Percentiles rank a stretch among this genome's conserved stretches.
These are phyloP conservation scores for Dalbergia cochinchinensis DNA, from an alignment of 306 rosid species.

Conservation along the genomic window DNA sequence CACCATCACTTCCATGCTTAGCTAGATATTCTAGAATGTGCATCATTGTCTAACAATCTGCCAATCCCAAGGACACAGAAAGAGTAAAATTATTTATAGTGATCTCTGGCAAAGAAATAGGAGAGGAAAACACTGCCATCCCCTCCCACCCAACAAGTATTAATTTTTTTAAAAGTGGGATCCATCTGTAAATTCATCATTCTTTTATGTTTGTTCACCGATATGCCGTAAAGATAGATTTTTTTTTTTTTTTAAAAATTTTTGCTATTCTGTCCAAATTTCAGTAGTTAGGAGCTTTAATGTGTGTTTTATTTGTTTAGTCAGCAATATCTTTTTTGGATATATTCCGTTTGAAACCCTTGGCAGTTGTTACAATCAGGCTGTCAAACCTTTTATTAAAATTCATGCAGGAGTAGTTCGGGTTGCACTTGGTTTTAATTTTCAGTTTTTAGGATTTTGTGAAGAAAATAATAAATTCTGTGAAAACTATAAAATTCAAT, in stretches of 20 bases:
- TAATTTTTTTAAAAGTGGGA: neutral
- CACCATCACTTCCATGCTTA: too few relatives aligned
- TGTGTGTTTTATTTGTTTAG: slow-evolving; percentile 7
- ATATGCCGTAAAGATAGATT: neutral
- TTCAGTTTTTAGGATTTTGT: too few relatives aligned
- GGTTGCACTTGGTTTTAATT: too few relatives aligned
- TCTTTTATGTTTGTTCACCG: neutral
- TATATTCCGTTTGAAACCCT: neutral
- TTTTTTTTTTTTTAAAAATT: neutral
- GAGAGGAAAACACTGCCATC: neutral
- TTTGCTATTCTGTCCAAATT: neutral
- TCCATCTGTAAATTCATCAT: neutral
- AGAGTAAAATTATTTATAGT: neutral
- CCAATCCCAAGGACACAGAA: neutral
- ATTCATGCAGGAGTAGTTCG: slow-evolving; percentile 8
- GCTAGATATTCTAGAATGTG: too few relatives aligned
- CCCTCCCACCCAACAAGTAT: neutral
- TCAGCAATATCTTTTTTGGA: slow-evolving; percentile 18
- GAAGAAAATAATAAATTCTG: too few relatives aligned
- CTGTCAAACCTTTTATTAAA: neutral
- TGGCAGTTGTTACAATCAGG: slow-evolving; percentile 2
- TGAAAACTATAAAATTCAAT: too few relatives aligned
- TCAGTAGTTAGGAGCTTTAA: neutral
- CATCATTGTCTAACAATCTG: too few relatives aligned
- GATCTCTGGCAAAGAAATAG: slow-evolving; percentile 3